phyloP scores from a whole-genome alignment of 2,329 filamentous ascomycete species.

The Grosmannia huntii region DNA sequence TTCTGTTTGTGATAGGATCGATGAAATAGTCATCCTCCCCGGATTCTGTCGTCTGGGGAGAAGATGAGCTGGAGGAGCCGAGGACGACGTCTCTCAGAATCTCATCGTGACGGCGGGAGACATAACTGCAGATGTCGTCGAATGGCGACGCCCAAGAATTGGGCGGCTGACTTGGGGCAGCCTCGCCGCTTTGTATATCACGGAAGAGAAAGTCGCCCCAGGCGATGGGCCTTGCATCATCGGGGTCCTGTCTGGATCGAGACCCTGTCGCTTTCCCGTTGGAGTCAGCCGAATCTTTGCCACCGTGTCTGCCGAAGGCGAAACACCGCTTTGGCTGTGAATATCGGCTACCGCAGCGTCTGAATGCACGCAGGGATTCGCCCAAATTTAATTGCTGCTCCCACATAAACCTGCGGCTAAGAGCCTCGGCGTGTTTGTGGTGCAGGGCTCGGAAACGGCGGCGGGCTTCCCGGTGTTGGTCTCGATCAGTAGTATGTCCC shows the following conservation, averaged over 20 bases:
- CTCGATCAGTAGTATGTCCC: slow-evolving; percentile 28
- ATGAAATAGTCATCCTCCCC: slow-evolving; percentile 28
- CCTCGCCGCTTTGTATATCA: slow-evolving; percentile 8
- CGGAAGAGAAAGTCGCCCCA: slow-evolving; percentile 30
- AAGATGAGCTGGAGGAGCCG: slow-evolving; percentile 11
- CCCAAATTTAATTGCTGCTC: slow-evolving; percentile 25
- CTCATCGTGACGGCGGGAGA: slow-evolving; percentile 13
- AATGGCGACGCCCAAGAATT: slow-evolving; percentile 20
- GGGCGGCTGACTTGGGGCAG: slow-evolving; percentile 10
- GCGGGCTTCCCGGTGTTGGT: slow-evolving; percentile 28
- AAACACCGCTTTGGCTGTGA: slow-evolving; percentile 19
- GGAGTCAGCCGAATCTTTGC: slow-evolving; percentile 22
- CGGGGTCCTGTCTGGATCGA: slow-evolving; percentile 28
- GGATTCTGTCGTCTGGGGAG: background rate
- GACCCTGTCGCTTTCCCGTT: slow-evolving; percentile 22
- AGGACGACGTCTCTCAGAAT: slow-evolving; percentile 5
- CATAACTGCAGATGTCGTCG: slow-evolving; percentile 21
- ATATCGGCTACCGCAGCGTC: slow-evolving; percentile 28
- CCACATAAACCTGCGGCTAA: slow-evolving; percentile 33
- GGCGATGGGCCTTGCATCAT: slow-evolving; percentile 31
- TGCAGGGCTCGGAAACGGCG: slow-evolving; percentile 27
- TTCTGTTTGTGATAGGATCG: slow-evolving; percentile 48
- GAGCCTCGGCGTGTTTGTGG: slow-evolving; percentile 31
- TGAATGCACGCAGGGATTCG: slow-evolving; percentile 23
- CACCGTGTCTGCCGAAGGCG: slow-evolving; percentile 13